phyloP scores from a whole-genome alignment of 495 filamentous ascomycete genomes.

The Cladorrhinum samala region DNA sequence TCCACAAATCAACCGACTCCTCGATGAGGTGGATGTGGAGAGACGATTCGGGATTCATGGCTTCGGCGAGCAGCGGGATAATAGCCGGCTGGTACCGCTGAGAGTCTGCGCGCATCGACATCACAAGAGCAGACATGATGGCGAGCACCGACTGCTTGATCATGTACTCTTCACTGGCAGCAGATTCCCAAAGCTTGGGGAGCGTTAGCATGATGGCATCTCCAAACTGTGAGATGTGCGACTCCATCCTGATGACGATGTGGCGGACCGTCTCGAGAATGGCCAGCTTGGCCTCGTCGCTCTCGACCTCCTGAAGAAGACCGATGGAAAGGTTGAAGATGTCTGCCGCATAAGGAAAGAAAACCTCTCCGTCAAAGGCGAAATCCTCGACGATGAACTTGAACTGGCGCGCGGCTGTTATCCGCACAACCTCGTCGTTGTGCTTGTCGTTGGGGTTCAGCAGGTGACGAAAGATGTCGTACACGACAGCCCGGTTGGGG shows the following conservation, averaged over 20 bases:
- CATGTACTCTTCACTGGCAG: constrained; percentile 75
- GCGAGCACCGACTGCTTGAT: constrained; percentile 83
- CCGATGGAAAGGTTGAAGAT: constrained; percentile 63
- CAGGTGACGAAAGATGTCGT: constrained; percentile 85
- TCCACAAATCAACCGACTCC: constrained; percentile 87
- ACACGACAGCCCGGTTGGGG: constrained; percentile 63
- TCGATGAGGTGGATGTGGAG: constrained; percentile 80
- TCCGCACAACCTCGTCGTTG: constrained; percentile 88
- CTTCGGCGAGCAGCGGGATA: constrained; percentile 70
- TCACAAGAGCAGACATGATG: constrained; percentile 70
- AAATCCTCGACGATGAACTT: constrained; percentile 73
- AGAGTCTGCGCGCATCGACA: constrained; percentile 69
- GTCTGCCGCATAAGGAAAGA: constrained; percentile 66
- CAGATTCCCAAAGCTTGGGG: constrained; percentile 77
- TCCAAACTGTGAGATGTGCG: constrained; percentile 65
- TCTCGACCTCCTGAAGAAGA: constrained; percentile 73
- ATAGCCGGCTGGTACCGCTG: constrained; percentile 65
- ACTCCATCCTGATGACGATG: constrained; percentile 75
- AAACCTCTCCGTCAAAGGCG: constrained; percentile 64
- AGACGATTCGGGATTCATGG: constrained; percentile 72
- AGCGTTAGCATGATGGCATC: constrained; percentile 73
- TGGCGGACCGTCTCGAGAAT: constrained; percentile 74
- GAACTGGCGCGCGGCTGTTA: constrained; percentile 83
- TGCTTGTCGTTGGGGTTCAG: constrained; percentile 65
- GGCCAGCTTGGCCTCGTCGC: constrained; percentile 79